Evolutionary conservation across 1,284 basidiomycete species (phyloP), one percentile per base, ranked within the genome.

Genomic region (Apiotrichum akiyoshidainum): DNA sequence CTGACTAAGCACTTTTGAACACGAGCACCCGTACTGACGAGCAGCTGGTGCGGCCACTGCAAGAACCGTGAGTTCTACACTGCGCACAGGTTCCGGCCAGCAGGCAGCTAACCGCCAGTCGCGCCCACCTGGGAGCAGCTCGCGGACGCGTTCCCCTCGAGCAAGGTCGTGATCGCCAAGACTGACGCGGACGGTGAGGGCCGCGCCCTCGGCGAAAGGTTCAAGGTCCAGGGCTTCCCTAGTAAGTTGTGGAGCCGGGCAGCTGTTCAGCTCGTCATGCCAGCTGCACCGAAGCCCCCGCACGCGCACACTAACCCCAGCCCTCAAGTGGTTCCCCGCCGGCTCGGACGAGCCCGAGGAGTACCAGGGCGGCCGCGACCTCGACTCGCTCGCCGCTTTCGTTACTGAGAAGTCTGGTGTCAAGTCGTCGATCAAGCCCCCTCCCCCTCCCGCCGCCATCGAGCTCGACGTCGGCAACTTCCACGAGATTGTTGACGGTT

Each of bases 121-220:
- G 91, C 90, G 0, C 93, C 93, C 13, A 78, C 80, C 5, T 97
- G 90, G 67, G 94, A 95, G 75, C 83, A 94, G 75, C 84, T 97
- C 19, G 94, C 87, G 40, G 89, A 95, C 70, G 88, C 89, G 13
- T 97, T 87, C 72, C 79, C 83, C 6, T 54, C 66, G 33, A 86
- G 90, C 75, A 90, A 89, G 73, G 89, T 97, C 26, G 68, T 91
- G 55, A 86, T 97, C 64, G 93, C 92, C 62, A 96, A 96, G 76
- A 87, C 95, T 8, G 92, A 97, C 68, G 93, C 92, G 1, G 93
- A 97, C 70, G 89, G 89, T 59, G 88, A 75, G 45, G 91, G 92
- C 64, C 87, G 86, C 70, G 69, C 70, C 21, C 70, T 78, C 31
- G 78, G 78, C 34, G 61, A 63, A 21, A 61, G 87, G 75, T 92